phyloP scores from a whole-genome alignment of 768 basidiomycete genomes.

The Podaxis rugospora region DNA sequence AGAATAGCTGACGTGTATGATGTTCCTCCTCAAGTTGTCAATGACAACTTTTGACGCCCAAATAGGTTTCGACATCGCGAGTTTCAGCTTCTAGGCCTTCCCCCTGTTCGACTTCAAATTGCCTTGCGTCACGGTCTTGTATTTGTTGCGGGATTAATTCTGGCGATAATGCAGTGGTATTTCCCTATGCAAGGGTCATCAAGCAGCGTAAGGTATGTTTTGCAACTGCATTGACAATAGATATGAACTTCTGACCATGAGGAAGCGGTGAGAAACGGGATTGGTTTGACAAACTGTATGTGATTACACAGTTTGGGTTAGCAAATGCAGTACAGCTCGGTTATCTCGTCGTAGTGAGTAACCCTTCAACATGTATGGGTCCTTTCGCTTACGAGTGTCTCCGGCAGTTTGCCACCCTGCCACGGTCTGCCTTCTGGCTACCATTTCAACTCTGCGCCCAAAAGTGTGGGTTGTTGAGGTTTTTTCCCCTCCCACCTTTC shows the following conservation, averaged over 20 bases:
- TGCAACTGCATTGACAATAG: background rate
- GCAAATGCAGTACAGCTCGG: slow-evolving; percentile 16
- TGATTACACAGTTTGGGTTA: slow-evolving; percentile 14
- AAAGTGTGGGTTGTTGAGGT: slow-evolving; percentile 14
- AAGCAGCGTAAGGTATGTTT: background rate
- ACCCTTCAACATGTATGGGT: background rate
- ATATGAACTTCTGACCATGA: background rate
- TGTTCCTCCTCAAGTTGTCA: background rate
- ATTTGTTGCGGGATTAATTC: background rate
- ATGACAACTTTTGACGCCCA: background rate
- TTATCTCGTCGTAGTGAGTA: slow-evolving; percentile 10
- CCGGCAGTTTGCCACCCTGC: slow-evolving; percentile 18
- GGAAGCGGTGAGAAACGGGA: background rate
- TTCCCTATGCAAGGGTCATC: background rate
- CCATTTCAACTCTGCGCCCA: slow-evolving; percentile 23
- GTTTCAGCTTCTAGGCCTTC: background rate
- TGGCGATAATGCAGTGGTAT: background rate
- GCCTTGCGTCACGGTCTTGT: background rate
- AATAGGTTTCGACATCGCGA: background rate
- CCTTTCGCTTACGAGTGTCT: background rate
- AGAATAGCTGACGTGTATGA: slow-evolving; percentile 16
- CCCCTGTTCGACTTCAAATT: background rate
- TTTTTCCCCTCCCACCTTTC: background rate
- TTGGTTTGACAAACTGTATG: slow-evolving; percentile 17
- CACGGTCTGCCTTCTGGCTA: slow-evolving; percentile 21